Base-by-base conservation (phyloP, 2,329 filamentous ascomycete species). In the Diaporthe caulivora region DNA sequence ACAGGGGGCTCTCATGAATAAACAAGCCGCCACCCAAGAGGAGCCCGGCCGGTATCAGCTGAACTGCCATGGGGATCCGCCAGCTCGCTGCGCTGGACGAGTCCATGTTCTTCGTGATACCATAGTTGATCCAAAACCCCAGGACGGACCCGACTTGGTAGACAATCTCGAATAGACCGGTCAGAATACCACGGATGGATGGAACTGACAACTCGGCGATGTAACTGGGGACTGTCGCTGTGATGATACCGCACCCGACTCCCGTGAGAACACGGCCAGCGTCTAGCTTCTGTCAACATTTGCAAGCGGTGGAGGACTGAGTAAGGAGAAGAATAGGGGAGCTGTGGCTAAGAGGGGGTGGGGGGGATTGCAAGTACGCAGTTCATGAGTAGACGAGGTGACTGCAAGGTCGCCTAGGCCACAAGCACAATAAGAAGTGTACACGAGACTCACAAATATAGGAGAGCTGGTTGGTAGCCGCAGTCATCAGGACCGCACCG, bases 171-270 rank as follows among this genome's bases (percentile, higher is more conserved):
- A 85, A 88, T 37, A 89, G 79, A 18, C 89, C 89, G 9, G 89
- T 88, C 3, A 90, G 85, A 34, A 89, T 83, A 77, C 90, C 90
- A 77, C 91, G 86, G 70, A 87, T 90, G 2, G 87, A 87, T 0
- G 90, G 86, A 76, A 89, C 85, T 0, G 90, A 89, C 70, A 89
- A 87, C 78, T 92, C 91, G 13, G 90, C 88, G 73, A 92, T 90
- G 78, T 92, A 92, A 44, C 90, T 86, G 3, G 90, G 91, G 3
- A 92, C 88, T 8, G 87, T 88, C 78, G 88, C 89, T 11, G 86
- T 88, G 78, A 90, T 84, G 53, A 88, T 80, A n/a, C 89, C 89
- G 58, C 89, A 86, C 26, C 88, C 89, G 78, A 89, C 85, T 1
- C 89, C 89, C 1, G 87, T 89, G 44, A 91, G 82, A 75, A 89